Percentiles rank a stretch among this genome's conserved stretches.
Evolutionary conservation across 1,284 basidiomycete genomes (phyloP).

Genomic region (Boletus subluridellus): DNA sequence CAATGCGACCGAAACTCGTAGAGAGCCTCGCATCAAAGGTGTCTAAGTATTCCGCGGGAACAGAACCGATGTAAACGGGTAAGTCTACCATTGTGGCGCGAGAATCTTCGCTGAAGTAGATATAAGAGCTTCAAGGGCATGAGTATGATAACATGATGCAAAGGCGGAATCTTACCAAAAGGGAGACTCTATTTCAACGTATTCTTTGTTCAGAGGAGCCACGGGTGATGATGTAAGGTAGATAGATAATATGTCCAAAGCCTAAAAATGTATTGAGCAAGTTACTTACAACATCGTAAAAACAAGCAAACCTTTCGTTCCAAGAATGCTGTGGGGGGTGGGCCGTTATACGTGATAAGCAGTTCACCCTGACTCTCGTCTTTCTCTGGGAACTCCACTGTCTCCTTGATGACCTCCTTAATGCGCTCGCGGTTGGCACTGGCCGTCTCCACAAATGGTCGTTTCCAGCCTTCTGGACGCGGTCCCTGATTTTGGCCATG

Average conservation of each 20-base stretch:
- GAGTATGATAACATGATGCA: conserved; percentile 22
- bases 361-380: conserved; percentile 96
- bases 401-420: conserved; percentile 51
- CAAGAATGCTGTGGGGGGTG: conserved; percentile 69
- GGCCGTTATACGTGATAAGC: conserved; percentile 77
- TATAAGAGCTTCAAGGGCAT: conserved; percentile 58
- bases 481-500: conserved; percentile 69
- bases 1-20: conserved; percentile 69
- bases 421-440: conserved; percentile 66
- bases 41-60: conserved; percentile 79
- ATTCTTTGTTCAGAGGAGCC: conserved; percentile 90
- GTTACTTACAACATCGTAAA: background rate
- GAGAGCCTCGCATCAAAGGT: conserved; percentile 70
- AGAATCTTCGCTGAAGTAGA: conserved; percentile 79
- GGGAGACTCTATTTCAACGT: conserved; percentile 89
- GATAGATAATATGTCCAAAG: conserved; percentile 79
- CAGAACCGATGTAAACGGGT: conserved; percentile 77
- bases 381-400: conserved; percentile 94
- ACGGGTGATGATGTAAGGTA: conserved; percentile 91
- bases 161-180: conserved; percentile 54
- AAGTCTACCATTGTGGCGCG: conserved; percentile 76
- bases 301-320: conserved; percentile 60
- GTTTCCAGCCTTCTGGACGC: conserved; percentile 80
- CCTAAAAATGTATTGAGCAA: conserved; percentile 42
- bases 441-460: conserved; percentile 90